Conservation (phyloP, 352 stramenopile genomes). For the Pythium sukuiense region DNA sequence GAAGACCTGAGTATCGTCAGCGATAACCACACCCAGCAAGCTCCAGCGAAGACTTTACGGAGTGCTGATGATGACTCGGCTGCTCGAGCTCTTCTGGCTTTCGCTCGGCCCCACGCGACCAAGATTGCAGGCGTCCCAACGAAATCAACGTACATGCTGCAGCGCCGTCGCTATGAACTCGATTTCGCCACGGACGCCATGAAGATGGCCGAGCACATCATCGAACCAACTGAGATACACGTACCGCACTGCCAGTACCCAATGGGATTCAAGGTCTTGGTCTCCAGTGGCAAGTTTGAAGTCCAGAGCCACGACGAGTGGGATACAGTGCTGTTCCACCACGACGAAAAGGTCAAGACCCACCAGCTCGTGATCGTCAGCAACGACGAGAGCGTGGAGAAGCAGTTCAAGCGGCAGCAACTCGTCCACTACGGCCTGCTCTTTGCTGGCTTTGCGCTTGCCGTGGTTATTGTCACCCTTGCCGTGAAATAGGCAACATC, state of each 20-base stretch:
- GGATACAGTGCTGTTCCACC: slow-evolving; percentile 59
- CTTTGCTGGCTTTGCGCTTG: not conserved
- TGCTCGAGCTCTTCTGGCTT: slow-evolving; percentile 44
- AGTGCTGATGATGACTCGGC: slow-evolving; percentile 7
- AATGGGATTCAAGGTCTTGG: slow-evolving; percentile 47
- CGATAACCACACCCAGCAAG: slow-evolving; percentile 21
- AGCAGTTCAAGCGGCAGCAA: slow-evolving; percentile 15
- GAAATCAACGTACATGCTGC: slow-evolving; percentile 59
- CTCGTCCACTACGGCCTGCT: slow-evolving; percentile 10
- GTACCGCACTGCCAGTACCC: slow-evolving; percentile 79
- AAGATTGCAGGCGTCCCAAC: slow-evolving; percentile 65
- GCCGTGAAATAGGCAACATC: not conserved
- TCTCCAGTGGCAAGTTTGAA: slow-evolving; percentile 61
- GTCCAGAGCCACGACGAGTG: slow-evolving; percentile 53
- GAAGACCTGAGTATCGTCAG: slow-evolving; percentile 87
- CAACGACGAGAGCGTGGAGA: slow-evolving; percentile 23
- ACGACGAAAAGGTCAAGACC: slow-evolving; percentile 36
- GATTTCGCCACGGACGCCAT: slow-evolving; percentile 40
- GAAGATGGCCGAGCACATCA: slow-evolving; percentile 32
- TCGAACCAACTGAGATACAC: slow-evolving; percentile 56
- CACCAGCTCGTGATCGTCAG: slow-evolving; percentile 20
- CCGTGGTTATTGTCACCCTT: slow-evolving; percentile 3
- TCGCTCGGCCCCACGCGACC: slow-evolving; percentile 63
- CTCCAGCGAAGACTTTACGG: not conserved
- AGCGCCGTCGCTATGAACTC: slow-evolving; percentile 55